Evolutionary conservation across 805 yeast genomes (phyloP).

Genomic region (Yarrowia yakushimensis): DNA sequence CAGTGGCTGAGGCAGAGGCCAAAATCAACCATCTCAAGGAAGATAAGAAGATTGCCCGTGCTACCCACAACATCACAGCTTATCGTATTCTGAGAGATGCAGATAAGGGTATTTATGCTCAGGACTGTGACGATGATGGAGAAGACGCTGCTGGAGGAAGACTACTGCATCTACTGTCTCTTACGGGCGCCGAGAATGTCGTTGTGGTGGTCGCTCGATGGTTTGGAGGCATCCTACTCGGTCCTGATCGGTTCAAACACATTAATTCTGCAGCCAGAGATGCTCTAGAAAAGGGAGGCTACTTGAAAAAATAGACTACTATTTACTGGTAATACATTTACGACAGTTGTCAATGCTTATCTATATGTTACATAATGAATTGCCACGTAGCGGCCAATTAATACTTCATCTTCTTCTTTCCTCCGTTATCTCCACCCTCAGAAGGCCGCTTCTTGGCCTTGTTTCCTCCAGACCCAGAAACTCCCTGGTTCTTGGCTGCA

Average conservation of each 20-base stretch:
- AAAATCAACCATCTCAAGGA: slow-evolving; percentile 51
- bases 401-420: slow-evolving; percentile 10
- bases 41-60: slow-evolving; percentile 63
- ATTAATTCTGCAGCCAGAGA: slow-evolving; percentile 86
- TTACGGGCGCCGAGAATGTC: slow-evolving; percentile 71
- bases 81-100: slow-evolving; percentile 63
- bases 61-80: slow-evolving; percentile 81
- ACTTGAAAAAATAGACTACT: not conserved
- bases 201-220: slow-evolving; percentile 85
- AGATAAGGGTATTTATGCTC: slow-evolving; percentile 51
- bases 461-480: slow-evolving; percentile 15
- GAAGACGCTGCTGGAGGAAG: slow-evolving; percentile 95
- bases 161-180: slow-evolving; percentile 61
- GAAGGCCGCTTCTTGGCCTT: slow-evolving; percentile 22
- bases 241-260: slow-evolving; percentile 88
- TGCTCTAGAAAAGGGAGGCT: slow-evolving; percentile 64
- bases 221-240: slow-evolving; percentile 89
- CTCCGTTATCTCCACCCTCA: slow-evolving; percentile 11
- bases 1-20: slow-evolving; percentile 64
- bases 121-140: slow-evolving; percentile 96
- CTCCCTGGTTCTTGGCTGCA: slow-evolving; percentile 23
- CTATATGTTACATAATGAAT: not conserved
- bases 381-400: not conserved
- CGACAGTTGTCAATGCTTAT: not conserved
- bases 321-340: too few species aligned